phyloP scores from a whole-genome alignment of 2,329 filamentous ascomycete genomes.

The Neurospora sp. region DNA sequence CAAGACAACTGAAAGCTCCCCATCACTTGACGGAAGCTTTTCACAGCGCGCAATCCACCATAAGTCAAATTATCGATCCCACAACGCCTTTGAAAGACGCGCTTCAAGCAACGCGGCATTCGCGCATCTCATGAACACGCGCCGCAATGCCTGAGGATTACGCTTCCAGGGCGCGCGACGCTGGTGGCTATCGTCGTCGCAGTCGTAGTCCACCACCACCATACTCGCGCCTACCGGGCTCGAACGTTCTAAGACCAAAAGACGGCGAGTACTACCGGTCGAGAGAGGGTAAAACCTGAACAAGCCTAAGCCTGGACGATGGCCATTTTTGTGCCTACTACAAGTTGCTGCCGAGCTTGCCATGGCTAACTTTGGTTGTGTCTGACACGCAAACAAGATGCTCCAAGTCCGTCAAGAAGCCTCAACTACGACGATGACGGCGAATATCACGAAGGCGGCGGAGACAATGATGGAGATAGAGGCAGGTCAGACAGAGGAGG shows the following conservation, averaged over 20 bases:
- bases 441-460: not conserved
- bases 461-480: not conserved
- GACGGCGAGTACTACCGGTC: conserved; percentile 33
- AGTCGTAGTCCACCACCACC: not conserved
- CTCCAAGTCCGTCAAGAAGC: conserved; percentile 10
- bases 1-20: not conserved
- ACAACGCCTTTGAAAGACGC: not conserved
- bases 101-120: not conserved
- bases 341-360: conserved; percentile 6
- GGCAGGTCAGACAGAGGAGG: not conserved
- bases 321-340: conserved; percentile 5
- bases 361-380: conserved; percentile 17
- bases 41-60: not conserved
- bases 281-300: conserved; percentile 32
- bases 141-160: not conserved
- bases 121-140: not conserved
- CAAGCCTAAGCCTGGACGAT: conserved; percentile 8
- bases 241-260: conserved; percentile 13
- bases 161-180: conserved; percentile 6
- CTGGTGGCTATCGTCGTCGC: conserved; percentile 15
- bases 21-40: not conserved
- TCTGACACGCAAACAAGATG: conserved; percentile 11
- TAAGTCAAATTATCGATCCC: not conserved
- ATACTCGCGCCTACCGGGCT: conserved; percentile 9
- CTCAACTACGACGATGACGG: conserved; percentile 18